A percentile compares a stretch with the other conserved stretches of the same genome.
Evolutionary conservation across 495 filamentous ascomycete genomes (phyloP).

Genomic region (Podospora didyma): DNA sequence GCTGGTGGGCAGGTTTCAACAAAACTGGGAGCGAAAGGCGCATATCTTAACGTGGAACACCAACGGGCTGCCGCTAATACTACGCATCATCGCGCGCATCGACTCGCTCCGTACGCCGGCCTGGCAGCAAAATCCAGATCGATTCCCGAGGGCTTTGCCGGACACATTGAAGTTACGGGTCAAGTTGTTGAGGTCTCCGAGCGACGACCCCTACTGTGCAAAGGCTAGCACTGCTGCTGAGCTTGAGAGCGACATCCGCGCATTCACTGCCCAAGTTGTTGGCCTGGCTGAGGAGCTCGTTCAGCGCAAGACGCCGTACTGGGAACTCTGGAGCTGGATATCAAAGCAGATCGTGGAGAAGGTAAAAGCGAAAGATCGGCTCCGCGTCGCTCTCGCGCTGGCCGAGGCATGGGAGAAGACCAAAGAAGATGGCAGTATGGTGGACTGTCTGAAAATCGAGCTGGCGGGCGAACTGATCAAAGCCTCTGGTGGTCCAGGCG

Average conservation of each 20-base stretch:
- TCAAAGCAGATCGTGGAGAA: not conserved
- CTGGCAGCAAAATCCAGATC: not conserved
- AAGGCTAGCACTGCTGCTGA: not conserved
- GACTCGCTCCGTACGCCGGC: not conserved
- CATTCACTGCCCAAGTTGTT: not conserved
- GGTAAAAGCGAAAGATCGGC: not conserved
- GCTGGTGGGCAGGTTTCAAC: not conserved
- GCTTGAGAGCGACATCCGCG: not conserved
- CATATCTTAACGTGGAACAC: not conserved
- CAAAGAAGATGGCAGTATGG: not conserved
- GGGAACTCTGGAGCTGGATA: not conserved
- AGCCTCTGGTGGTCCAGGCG: not conserved
- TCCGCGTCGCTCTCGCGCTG: not conserved
- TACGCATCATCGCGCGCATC: not conserved
- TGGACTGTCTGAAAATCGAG: conserved; percentile 9
- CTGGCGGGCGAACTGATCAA: conserved; percentile 7
- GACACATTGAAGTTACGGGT: not conserved
- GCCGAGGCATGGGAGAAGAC: not conserved
- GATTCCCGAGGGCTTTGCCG: not conserved
- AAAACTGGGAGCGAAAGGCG: too few species aligned
- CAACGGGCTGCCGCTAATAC: not conserved
- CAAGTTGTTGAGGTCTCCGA: not conserved
- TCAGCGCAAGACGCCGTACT: not conserved
- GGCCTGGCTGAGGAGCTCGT: not conserved
- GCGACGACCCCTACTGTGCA: not conserved